These are phyloP conservation scores for Termitomyces eurrhizus DNA, from an alignment of 768 basidiomycete species.

Conservation along the genomic window DNA sequence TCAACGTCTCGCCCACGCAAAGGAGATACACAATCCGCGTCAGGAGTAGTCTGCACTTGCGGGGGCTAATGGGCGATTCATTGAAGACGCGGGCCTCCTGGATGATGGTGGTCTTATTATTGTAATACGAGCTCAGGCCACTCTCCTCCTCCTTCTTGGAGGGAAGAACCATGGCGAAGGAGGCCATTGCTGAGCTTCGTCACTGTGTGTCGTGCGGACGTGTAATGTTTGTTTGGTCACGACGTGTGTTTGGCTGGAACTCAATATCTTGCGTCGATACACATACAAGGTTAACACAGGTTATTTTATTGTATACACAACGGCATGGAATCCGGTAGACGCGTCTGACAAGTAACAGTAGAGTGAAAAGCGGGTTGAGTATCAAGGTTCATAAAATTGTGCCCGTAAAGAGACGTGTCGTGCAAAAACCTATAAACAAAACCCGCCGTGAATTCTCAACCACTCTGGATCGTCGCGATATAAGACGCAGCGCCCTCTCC, in stretches of 20 bases:
- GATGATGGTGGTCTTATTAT: constrained; percentile 97
- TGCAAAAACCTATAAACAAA: not conserved
- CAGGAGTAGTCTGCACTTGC: constrained; percentile 94
- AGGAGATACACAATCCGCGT: constrained; percentile 96
- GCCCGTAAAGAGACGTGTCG: constrained; percentile 1
- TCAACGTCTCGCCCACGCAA: constrained; percentile 94
- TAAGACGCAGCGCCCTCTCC: constrained; percentile 70
- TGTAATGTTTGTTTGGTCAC: constrained; percentile 38
- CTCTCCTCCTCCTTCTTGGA: constrained; percentile 98
- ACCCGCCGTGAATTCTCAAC: constrained; percentile 11
- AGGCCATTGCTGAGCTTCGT: constrained; percentile 35
- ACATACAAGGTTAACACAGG: not conserved
- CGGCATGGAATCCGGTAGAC: constrained; percentile 2
- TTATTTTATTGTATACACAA: constrained; percentile 15
- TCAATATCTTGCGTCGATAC: not conserved
- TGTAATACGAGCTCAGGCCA: constrained; percentile 87
- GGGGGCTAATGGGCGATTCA: constrained; percentile 96
- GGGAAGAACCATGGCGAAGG: constrained; percentile 66
- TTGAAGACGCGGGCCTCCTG: constrained; percentile 99
- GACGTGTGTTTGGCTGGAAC: constrained; percentile 22
- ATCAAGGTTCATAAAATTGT: constrained; percentile 13
- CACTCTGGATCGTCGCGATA: constrained; percentile 17
- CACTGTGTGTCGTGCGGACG: constrained; percentile 24
- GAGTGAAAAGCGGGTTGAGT: constrained; percentile 1
- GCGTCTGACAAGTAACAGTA: constrained; percentile 12